phyloP scores from a whole-genome alignment of 2,329 filamentous ascomycete genomes.

The Paracamarosporium sp. region DNA sequence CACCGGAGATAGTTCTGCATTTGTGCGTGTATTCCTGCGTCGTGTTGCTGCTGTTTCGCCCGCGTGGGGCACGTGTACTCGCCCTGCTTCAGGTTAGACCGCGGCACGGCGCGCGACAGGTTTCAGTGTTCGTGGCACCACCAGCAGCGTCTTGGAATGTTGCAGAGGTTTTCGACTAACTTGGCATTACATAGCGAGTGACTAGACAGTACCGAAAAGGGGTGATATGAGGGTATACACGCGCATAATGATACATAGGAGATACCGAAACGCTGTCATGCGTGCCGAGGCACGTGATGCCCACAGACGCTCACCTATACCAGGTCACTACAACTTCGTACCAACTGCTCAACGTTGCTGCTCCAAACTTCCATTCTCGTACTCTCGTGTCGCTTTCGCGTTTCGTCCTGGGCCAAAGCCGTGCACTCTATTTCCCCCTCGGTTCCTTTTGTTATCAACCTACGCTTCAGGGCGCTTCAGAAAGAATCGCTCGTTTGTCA shows the following conservation, averaged over 20 bases:
- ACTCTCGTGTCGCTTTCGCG: too few species aligned
- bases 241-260: not conserved
- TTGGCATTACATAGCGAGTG: not conserved
- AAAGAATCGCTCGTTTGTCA: conserved; percentile 14
- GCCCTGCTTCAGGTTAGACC: not conserved
- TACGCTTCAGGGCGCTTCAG: not conserved
- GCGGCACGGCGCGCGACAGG: not conserved
- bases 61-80: not conserved
- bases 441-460: not conserved
- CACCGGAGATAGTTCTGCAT: not conserved
- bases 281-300: not conserved
- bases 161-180: not conserved
- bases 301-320: not conserved
- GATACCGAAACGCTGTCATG: not conserved
- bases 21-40: not conserved
- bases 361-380: not conserved
- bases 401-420: too few species aligned
- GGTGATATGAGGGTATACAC: not conserved
- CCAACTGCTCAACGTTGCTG: not conserved
- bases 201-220: not conserved
- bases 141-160: too few species aligned
- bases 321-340: not conserved
- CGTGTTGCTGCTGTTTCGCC: not conserved
- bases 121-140: not conserved
- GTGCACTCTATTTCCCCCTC: not conserved